Base-by-base conservation (phyloP, 371 early-diverging fungal species). In the Saksenaea vasiformis region DNA sequence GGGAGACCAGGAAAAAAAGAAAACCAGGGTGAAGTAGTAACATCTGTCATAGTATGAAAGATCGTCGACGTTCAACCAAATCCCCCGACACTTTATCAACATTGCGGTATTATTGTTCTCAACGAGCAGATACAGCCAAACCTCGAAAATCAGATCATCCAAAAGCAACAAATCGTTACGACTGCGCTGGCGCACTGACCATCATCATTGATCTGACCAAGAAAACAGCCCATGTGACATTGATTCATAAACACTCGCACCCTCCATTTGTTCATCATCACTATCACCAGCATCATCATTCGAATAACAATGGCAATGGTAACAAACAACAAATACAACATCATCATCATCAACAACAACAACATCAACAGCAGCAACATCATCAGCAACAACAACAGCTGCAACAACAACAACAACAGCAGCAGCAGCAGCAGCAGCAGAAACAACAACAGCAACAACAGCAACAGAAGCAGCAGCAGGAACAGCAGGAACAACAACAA, bases 171-270 rank as follows among this genome's bases (percentile, higher is more conserved):
- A 72, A 72, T 35, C 73, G 78, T 54, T 81, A 81, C 58, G 71
- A 78, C 24, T 81, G 82, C 64, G 73, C 75, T 56, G 82, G 82
- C 61, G 78, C 77, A 60, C 62, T 81, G 59, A 81, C 82, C 11
- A 76, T 81, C 53, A 77, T 81, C 34, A 75, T 81, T 55, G 82
- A 81, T 66, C 36, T 81, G 57, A 59, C 58, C 19, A 81, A 81
- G 63, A 71, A 69, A 38, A 70, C 77, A 1, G 82, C 78, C 2
- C 69, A 78, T 64, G 73, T 81, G 35, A 81, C 78, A 14, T 65
- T 81, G 61, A 81, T 75, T 47, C 82, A 81, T 54, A 81, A 74
- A 43, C 72, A 73, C 41, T 27, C 73, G 5, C 82, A 81, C 65
- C 82, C 82, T 36, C 77, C 78, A 7, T 81, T 81, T 64, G 69